These are phyloP conservation scores for Wilhelminamyces savonicus DNA, from an alignment of 805 yeast species.

Conservation along the genomic window DNA sequence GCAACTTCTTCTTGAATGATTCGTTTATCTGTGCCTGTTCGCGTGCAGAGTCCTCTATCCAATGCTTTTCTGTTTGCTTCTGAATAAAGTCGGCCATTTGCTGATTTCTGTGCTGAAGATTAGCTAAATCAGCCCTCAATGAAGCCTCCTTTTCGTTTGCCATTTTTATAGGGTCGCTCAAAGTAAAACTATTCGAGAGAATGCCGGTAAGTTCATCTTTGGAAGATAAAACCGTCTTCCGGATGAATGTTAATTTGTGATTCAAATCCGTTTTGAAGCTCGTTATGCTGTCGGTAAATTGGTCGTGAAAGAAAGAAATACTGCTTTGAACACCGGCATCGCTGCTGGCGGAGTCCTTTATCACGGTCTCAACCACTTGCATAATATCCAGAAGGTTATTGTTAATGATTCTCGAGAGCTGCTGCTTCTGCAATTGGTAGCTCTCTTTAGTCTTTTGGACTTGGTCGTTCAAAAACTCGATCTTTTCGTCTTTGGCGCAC, in stretches of 20 bases:
- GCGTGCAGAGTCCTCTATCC: background rate
- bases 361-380: background rate
- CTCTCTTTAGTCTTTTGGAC: background rate
- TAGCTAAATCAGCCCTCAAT: background rate
- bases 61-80: background rate
- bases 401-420: background rate
- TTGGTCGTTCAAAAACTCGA: background rate
- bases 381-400: background rate
- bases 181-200: no score
- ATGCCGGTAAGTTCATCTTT: background rate
- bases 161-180: no score
- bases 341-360: background rate
- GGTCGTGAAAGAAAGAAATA: background rate
- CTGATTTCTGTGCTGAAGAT: background rate
- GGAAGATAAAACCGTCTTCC: background rate
- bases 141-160: no score
- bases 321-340: background rate
- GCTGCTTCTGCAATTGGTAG: background rate
- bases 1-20: background rate
- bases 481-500: background rate
- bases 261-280: background rate
- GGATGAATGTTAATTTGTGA: background rate
- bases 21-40: background rate
- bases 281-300: background rate
- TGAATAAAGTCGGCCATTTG: background rate